Evolutionary conservation across 768 basidiomycete genomes (phyloP).

Genomic region (Galerina marginata): DNA sequence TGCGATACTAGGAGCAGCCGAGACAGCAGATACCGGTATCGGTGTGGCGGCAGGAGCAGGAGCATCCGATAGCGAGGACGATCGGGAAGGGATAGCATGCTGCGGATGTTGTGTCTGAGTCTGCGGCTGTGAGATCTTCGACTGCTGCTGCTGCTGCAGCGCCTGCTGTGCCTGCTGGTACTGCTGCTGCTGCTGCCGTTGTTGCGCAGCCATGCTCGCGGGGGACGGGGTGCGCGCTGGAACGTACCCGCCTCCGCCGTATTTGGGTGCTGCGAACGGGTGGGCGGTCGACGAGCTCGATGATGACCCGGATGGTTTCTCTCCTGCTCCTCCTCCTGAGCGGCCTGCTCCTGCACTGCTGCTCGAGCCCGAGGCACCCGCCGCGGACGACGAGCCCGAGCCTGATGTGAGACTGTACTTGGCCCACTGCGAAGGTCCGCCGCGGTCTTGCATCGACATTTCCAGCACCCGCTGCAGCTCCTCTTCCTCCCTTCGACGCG

Average conservation of each 20-base stretch:
- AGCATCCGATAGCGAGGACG: too few species aligned
- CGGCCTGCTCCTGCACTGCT: conserved; percentile 17
- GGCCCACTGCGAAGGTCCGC: conserved; percentile 69
- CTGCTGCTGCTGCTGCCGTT: conserved; percentile 30
- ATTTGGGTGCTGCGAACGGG: conserved; percentile 39
- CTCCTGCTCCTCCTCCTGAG: conserved; percentile 12
- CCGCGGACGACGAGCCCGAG: conserved; percentile 35
- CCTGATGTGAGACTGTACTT: conserved; percentile 45
- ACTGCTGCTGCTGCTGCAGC: neutral
- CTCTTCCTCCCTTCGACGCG: conserved; percentile 87
- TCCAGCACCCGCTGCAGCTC: conserved; percentile 93
- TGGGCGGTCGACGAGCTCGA: conserved; percentile 17
- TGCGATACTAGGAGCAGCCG: too few species aligned
- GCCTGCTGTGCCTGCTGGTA: conserved; percentile 23
- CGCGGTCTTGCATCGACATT: conserved; percentile 91
- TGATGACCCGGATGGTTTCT: neutral
- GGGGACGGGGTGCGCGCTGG: conserved; percentile 60
- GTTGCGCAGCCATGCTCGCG: conserved; percentile 24
- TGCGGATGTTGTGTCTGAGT: too few species aligned
- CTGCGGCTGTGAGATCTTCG: too few species aligned
- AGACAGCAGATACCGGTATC: too few species aligned
- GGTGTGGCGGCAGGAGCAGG: too few species aligned
- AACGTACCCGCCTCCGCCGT: conserved; percentile 57
- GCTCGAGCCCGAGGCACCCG: conserved; percentile 31
- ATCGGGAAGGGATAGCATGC: too few species aligned